Percentiles rank a stretch among this genome's conserved stretches.
Conservation (phyloP, 805 yeast species). For the Barnettozyma salicaria region DNA sequence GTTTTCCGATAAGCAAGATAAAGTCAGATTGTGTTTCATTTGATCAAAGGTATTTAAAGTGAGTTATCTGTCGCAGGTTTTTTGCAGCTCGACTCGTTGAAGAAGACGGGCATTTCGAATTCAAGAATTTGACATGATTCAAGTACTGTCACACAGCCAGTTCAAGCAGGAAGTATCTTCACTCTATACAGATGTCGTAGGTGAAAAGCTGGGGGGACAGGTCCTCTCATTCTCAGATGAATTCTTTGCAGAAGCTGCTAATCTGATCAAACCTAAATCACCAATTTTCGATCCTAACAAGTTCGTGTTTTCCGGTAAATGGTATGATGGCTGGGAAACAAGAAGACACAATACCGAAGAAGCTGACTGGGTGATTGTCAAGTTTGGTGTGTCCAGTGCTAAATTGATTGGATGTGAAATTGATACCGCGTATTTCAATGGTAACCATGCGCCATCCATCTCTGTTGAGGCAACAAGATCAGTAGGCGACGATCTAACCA, state of each 20-base stretch:
- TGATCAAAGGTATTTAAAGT: neutral
- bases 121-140: too few relatives aligned
- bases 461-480: conserved; percentile 68
- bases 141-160: conserved; percentile 16
- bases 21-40: neutral
- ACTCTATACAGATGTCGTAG: conserved; percentile 58
- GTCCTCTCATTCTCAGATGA: conserved; percentile 73
- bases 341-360: conserved; percentile 83
- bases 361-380: conserved; percentile 82
- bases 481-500: conserved; percentile 19
- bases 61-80: neutral
- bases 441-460: conserved; percentile 90
- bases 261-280: conserved; percentile 71
- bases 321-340: conserved; percentile 99
- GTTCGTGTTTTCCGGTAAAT: conserved; percentile 83
- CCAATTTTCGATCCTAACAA: conserved; percentile 79
- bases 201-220: conserved; percentile 76
- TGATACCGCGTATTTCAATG: conserved; percentile 91
- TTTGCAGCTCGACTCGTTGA: neutral
- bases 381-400: conserved; percentile 81
- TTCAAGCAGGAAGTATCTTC: conserved; percentile 23
- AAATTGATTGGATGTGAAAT: conserved; percentile 76
- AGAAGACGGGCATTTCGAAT: neutral
- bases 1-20: conserved; percentile 5
- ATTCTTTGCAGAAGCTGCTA: conserved; percentile 92